phyloP scores from a whole-genome alignment of 345 rosid genomes.

The Erodium maritimum region DNA sequence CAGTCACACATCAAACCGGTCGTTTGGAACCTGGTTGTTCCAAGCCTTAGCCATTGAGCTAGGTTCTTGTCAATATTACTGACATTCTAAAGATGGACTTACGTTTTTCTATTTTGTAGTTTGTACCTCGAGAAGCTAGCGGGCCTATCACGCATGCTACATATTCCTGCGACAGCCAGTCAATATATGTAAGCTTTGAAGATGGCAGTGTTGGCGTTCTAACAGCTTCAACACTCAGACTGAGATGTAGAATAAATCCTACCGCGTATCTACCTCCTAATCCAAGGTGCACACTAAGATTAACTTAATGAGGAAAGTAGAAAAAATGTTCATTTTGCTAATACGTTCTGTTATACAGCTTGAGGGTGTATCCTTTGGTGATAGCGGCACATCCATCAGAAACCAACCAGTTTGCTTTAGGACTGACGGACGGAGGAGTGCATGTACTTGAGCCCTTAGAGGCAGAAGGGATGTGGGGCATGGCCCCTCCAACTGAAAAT shows the following conservation, averaged over 20 bases:
- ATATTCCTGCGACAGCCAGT: slow-evolving; percentile 70
- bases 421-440: slow-evolving; percentile 61
- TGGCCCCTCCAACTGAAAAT: slow-evolving; percentile 59
- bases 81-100: background rate
- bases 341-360: slow-evolving; percentile 30
- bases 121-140: slow-evolving; percentile 47
- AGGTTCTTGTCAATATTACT: background rate
- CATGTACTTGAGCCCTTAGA: slow-evolving; percentile 60
- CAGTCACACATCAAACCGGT: too few relatives aligned
- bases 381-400: slow-evolving; percentile 68
- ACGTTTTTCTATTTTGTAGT: slow-evolving; percentile 21
- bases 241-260: slow-evolving; percentile 73
- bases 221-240: slow-evolving; percentile 48
- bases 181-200: slow-evolving; percentile 64
- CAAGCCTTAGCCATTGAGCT: background rate
- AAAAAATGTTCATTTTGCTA: background rate
- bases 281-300: slow-evolving; percentile 39
- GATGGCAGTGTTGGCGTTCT: slow-evolving; percentile 62
- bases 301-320: background rate
- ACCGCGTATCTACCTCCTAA: slow-evolving; percentile 56
- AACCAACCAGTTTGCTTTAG: slow-evolving; percentile 71
- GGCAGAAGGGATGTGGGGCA: slow-evolving; percentile 79
- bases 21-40: too few relatives aligned
- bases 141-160: slow-evolving; percentile 73
- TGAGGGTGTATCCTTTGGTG: slow-evolving; percentile 62